Evolutionary conservation across 202 grass and related monocot genomes (phyloP).

Genomic region (Elaeis oleifera): DNA sequence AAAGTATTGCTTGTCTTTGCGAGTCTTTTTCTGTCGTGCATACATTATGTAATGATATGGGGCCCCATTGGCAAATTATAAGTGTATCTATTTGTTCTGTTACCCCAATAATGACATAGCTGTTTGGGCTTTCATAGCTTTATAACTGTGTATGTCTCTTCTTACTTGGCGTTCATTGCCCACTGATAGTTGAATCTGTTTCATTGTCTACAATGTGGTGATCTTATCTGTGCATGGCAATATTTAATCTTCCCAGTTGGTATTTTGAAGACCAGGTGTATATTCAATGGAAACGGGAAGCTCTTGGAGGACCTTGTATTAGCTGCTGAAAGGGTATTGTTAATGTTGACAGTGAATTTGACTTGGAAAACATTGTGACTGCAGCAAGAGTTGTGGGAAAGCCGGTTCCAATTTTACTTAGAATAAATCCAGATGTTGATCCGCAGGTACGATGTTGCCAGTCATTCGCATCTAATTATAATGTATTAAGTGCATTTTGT

Average conservation of each 20-base stretch:
- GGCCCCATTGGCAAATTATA: too few relatives aligned
- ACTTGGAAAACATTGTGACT: slow-evolving; percentile 83
- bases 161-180: too few relatives aligned
- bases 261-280: slow-evolving; percentile 76
- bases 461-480: too few relatives aligned
- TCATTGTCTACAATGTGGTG: not conserved
- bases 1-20: too few relatives aligned
- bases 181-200: too few relatives aligned
- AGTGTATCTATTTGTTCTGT: too few relatives aligned
- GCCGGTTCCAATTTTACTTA: slow-evolving; percentile 84
- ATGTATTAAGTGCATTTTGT: too few relatives aligned
- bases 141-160: too few relatives aligned
- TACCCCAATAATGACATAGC: too few relatives aligned
- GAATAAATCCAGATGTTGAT: slow-evolving; percentile 98
- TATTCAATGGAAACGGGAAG: slow-evolving; percentile 97
- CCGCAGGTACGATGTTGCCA: slow-evolving; percentile 49
- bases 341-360: slow-evolving; percentile 96
- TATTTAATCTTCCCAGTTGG: slow-evolving; percentile 17
- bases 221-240: not conserved
- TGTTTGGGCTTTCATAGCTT: too few relatives aligned
- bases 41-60: too few relatives aligned
- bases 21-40: too few relatives aligned
- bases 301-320: slow-evolving; percentile 77
- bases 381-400: slow-evolving; percentile 67
- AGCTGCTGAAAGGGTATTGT: slow-evolving; percentile 86